Percentiles rank a stretch among this genome's conserved stretches.
phyloP scores from a whole-genome alignment of 2,329 filamentous ascomycete genomes.

The Nigrospora oryzae region DNA sequence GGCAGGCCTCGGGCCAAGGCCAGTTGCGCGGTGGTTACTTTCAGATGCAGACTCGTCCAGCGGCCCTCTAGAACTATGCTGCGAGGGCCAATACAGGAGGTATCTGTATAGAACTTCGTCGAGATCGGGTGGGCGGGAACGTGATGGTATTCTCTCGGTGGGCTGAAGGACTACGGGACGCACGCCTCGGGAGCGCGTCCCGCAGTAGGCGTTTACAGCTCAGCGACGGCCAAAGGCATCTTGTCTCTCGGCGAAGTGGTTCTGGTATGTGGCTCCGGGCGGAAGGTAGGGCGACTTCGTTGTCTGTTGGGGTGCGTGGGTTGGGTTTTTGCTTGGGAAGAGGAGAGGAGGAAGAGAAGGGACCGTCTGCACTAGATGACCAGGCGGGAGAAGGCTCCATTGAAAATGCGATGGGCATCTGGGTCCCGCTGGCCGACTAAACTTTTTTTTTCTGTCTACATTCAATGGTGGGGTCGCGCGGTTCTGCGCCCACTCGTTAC shows the following conservation, averaged over 20 bases:
- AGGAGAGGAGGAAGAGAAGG: conserved; percentile 18
- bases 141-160: conserved; percentile 60
- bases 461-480: conserved; percentile 11
- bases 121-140: conserved; percentile 46
- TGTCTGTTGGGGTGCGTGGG: conserved; percentile 40
- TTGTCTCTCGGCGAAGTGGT: conserved; percentile 63
- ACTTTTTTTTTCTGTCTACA: conserved; percentile 13
- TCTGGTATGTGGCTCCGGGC: conserved; percentile 21
- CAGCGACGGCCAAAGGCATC: conserved; percentile 73
- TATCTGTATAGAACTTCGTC: conserved; percentile 61
- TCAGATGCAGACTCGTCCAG: conserved; percentile 22
- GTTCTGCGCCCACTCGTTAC: conserved; percentile 5
- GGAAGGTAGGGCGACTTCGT: conserved; percentile 52
- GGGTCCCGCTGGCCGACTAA: conserved; percentile 8
- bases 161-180: conserved; percentile 81
- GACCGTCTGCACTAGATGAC: too few relatives aligned
- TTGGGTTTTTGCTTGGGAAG: conserved; percentile 24
- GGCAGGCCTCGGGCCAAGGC: conserved; percentile 9
- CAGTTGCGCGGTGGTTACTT: conserved; percentile 15
- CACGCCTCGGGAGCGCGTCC: conserved; percentile 44
- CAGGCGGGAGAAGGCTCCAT: too few relatives aligned
- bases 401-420: too few relatives aligned
- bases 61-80: conserved; percentile 6
- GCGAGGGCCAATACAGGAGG: conserved; percentile 31
- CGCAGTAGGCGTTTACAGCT: conserved; percentile 89